These are phyloP conservation scores for Spathaspora arborariae DNA, from an alignment of 805 yeast genomes.

Conservation along the genomic window DNA sequence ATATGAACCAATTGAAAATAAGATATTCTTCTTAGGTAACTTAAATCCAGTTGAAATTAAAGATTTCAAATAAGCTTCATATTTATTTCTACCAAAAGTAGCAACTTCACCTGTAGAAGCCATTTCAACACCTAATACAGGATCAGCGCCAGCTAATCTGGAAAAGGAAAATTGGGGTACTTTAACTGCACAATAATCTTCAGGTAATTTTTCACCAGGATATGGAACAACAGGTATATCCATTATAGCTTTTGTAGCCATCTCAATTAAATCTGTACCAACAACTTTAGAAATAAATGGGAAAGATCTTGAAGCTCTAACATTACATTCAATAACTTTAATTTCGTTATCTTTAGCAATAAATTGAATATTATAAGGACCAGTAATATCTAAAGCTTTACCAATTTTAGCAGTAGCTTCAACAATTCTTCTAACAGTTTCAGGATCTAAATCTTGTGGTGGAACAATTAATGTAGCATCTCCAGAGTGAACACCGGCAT, in stretches of 20 bases:
- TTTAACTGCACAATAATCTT: conserved; percentile 78
- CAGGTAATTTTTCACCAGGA: conserved; percentile 85
- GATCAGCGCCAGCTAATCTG: conserved; percentile 98
- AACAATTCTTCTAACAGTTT: conserved; percentile 86
- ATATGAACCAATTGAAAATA: conserved; percentile 92
- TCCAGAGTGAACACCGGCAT: conserved; percentile 99
- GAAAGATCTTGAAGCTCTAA: conserved; percentile 98
- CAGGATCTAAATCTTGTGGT: conserved; percentile 91
- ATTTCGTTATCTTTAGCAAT: conserved; percentile 93
- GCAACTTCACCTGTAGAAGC: conserved; percentile 99
- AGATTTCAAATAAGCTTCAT: conserved; percentile 95
- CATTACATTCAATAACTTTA: conserved; percentile 97
- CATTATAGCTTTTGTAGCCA: conserved; percentile 94
- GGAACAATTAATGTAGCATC: conserved; percentile 97
- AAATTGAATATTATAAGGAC: conserved; percentile 96
- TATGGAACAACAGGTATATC: conserved; percentile 86
- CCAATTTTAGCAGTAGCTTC: conserved; percentile 96
- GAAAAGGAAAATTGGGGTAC: conserved; percentile 99
- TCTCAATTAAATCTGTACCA: conserved; percentile 92
- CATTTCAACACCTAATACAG: conserved; percentile 98
- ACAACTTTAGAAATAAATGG: conserved; percentile 97
- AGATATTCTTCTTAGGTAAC: conserved; percentile 89
- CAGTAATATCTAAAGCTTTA: conserved; percentile 89
- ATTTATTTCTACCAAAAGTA: conserved; percentile 90
- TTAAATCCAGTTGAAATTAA: conserved; percentile 93